A percentile compares a stretch with the other conserved stretches of the same genome.
These are phyloP conservation scores for Ophiostoma sp. DNA, from an alignment of 2,329 filamentous ascomycete species.

Conservation along the genomic window DNA sequence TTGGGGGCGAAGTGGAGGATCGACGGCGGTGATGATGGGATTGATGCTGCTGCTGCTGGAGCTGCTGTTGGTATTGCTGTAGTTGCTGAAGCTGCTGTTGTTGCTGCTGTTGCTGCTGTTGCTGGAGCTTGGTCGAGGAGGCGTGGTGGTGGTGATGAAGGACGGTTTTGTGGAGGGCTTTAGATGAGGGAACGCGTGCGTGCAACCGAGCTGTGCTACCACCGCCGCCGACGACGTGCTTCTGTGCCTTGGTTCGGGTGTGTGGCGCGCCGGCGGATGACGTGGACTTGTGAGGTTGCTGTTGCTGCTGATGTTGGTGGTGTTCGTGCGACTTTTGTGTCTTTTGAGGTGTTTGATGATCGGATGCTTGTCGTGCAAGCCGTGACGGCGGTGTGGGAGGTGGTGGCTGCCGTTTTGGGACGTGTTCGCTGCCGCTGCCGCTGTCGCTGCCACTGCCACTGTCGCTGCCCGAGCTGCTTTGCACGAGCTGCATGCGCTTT, in stretches of 20 bases:
- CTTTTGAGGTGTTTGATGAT: conserved; percentile 16
- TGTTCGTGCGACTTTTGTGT: conserved; percentile 14
- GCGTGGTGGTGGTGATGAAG: conserved; percentile 16
- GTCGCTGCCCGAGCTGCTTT: conserved; percentile 16
- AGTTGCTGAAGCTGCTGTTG: conserved; percentile 22
- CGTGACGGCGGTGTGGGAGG: conserved; percentile 5
- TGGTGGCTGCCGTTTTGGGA: conserved; percentile 6
- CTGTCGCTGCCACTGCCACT: background rate
- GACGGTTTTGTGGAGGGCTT: conserved; percentile 48
- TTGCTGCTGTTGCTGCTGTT: conserved; percentile 25
- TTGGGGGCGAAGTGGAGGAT: conserved; percentile 42
- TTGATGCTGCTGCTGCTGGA: conserved; percentile 25
- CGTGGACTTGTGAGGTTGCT: conserved; percentile 15
- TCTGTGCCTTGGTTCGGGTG: conserved; percentile 41
- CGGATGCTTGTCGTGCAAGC: background rate
- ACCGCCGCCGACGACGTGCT: conserved; percentile 47
- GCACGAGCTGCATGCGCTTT: conserved; percentile 22
- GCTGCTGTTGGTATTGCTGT: conserved; percentile 20
- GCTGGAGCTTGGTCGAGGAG: conserved; percentile 27
- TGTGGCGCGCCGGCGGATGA: conserved; percentile 37
- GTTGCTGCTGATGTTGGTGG: too few relatives aligned
- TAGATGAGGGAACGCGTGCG: conserved; percentile 54
- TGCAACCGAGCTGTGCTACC: conserved; percentile 46
- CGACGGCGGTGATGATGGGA: conserved; percentile 43
- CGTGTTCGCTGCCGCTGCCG: conserved; percentile 1